phyloP scores from a whole-genome alignment of 176 grass and related monocot genomes.

The Zea luxurians region DNA sequence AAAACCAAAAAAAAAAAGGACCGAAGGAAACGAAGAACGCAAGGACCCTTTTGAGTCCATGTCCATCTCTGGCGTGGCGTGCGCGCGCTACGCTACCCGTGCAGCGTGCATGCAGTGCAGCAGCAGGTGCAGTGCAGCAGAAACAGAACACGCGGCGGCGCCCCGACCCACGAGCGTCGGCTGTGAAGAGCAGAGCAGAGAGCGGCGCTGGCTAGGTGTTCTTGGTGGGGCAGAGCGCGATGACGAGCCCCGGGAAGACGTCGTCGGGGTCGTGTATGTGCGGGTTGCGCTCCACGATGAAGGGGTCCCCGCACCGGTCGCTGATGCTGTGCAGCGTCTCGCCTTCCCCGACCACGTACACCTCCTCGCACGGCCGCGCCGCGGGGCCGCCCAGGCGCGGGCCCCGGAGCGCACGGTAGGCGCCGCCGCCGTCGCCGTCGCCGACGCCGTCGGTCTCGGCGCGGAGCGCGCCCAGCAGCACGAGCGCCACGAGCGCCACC shows the following conservation, averaged over 20 bases:
- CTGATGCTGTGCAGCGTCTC: conserved; percentile 94
- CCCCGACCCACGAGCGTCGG: too few relatives aligned
- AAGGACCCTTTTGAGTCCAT: conserved; percentile 16
- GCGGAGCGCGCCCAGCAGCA: conserved; percentile 64
- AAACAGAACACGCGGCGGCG: not conserved
- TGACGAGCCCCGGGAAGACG: conserved; percentile 92
- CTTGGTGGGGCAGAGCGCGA: conserved; percentile 71
- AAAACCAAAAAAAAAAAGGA: not conserved
- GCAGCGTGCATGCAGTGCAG: too few relatives aligned
- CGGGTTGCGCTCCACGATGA: conserved; percentile 95
- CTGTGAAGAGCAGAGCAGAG: too few relatives aligned
- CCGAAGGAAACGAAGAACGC: not conserved
- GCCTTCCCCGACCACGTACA: conserved; percentile 85
- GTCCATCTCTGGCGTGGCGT: not conserved
- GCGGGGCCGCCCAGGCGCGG: conserved; percentile 41
- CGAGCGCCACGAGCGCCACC: conserved; percentile 59
- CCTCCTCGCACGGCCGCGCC: conserved; percentile 69
- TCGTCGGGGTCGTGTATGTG: conserved; percentile 98
- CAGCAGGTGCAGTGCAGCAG: not conserved
- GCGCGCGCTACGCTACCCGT: not conserved
- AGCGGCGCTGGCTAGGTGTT: conserved; percentile 12
- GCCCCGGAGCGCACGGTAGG: conserved; percentile 3
- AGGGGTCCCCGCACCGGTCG: conserved; percentile 89
- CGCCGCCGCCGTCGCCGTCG: conserved; percentile 1
- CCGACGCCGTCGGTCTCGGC: conserved; percentile 26